These are phyloP conservation scores for Suillus paluster DNA, from an alignment of 768 basidiomycete genomes.

Conservation along the genomic window DNA sequence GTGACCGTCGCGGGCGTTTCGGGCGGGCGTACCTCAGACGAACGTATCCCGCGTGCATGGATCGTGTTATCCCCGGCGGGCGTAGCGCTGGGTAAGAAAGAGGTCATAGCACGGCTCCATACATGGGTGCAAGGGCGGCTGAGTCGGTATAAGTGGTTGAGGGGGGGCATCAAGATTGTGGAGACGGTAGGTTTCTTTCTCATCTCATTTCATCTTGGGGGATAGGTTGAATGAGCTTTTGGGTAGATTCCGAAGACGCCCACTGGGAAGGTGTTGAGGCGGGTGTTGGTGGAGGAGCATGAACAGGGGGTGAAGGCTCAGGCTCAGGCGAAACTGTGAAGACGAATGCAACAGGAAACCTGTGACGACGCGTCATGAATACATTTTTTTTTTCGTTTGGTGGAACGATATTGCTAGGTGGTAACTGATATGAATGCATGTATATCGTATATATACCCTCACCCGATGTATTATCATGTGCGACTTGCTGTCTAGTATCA, in stretches of 20 bases:
- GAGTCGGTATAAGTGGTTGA: conserved; percentile 71
- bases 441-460: too few species aligned
- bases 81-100: conserved; percentile 44
- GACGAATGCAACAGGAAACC: too few species aligned
- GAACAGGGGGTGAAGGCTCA: conserved; percentile 33
- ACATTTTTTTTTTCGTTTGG: too few species aligned
- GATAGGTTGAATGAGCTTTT: background rate
- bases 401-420: too few species aligned
- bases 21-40: conserved; percentile 67
- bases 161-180: conserved; percentile 68
- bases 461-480: too few species aligned
- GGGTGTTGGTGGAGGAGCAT: conserved; percentile 58
- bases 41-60: conserved; percentile 75
- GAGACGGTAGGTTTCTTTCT: conserved; percentile 49
- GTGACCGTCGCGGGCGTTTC: conserved; percentile 69
- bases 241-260: conserved; percentile 66
- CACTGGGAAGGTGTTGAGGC: conserved; percentile 65
- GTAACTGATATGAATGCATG: too few species aligned
- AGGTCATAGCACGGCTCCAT: conserved; percentile 50
- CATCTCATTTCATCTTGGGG: background rate
- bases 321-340: conserved; percentile 24
- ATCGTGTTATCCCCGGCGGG: conserved; percentile 62
- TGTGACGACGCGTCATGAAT: too few species aligned
- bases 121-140: conserved; percentile 60
- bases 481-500: too few species aligned